phyloP scores from a whole-genome alignment of 1,139 yeast species.

The Geotrichum reessii region DNA sequence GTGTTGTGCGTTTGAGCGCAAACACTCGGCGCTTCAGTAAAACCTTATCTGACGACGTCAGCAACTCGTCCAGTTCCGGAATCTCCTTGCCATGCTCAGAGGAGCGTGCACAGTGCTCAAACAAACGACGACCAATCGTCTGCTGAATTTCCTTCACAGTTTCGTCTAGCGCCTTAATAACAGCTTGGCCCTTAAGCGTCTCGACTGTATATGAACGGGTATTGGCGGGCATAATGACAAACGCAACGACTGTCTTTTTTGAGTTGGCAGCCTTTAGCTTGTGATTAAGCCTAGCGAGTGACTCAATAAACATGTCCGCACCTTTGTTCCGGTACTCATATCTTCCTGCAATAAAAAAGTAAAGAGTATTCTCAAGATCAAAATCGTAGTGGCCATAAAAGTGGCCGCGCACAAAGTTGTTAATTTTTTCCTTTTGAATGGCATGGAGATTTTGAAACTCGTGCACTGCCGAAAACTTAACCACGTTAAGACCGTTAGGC shows the following conservation, averaged over 20 bases:
- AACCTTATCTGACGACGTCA: constrained; percentile 85
- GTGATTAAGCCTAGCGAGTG: constrained; percentile 87
- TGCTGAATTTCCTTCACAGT: constrained; percentile 86
- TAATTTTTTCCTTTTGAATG: constrained; percentile 79
- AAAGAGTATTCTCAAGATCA: constrained; percentile 86
- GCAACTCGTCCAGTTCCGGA: constrained; percentile 69
- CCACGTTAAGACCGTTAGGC: constrained; percentile 94
- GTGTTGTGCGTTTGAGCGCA: constrained; percentile 79
- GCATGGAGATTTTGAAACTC: constrained; percentile 97
- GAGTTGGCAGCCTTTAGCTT: constrained; percentile 75
- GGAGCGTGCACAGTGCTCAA: constrained; percentile 84
- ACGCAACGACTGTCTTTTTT: constrained; percentile 93
- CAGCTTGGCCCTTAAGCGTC: constrained; percentile 94
- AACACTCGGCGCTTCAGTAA: constrained; percentile 85
- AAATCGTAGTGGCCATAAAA: constrained; percentile 95
- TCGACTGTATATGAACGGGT: constrained; percentile 93
- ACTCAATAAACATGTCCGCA: constrained; percentile 89
- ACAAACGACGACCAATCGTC: constrained; percentile 78
- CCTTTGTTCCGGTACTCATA: constrained; percentile 97
- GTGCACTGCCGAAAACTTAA: constrained; percentile 94
- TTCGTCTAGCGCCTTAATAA: constrained; percentile 80
- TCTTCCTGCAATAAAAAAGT: constrained; percentile 95
- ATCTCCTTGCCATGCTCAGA: constrained; percentile 56
- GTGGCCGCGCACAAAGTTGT: constrained; percentile 93
- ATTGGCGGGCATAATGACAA: constrained; percentile 95